phyloP scores from a whole-genome alignment of 441 rosid species.

The Adansonia grandidieri region DNA sequence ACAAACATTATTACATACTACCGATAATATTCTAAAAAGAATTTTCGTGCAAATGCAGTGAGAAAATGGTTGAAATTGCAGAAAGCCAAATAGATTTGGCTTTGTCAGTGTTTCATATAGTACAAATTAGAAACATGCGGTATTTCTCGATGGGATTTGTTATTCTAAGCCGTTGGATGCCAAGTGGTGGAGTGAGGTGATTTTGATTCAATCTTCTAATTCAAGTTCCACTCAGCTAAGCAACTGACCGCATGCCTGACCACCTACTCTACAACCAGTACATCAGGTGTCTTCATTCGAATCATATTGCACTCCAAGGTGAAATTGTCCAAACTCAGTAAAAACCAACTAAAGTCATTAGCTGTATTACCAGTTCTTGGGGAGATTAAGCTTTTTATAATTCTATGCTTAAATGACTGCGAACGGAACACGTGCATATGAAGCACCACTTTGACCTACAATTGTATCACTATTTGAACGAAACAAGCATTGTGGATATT shows the following conservation, averaged over 20 bases:
- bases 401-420: not conserved
- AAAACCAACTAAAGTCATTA: not conserved
- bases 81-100: not conserved
- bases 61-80: not conserved
- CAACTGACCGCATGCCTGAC: not conserved
- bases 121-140: not conserved
- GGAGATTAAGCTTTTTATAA: not conserved
- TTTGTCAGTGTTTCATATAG: not conserved
- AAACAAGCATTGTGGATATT: too few species aligned
- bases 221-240: slow-evolving; percentile 2
- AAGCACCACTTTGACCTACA: not conserved
- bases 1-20: not conserved
- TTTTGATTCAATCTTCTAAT: not conserved
- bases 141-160: not conserved
- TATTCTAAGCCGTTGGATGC: not conserved
- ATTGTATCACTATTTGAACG: too few species aligned
- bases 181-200: not conserved
- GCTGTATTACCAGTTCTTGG: not conserved
- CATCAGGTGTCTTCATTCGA: not conserved
- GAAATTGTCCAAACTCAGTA: not conserved
- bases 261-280: not conserved
- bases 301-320: not conserved
- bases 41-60: not conserved
- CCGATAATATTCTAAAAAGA: not conserved
- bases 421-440: not conserved